Evolutionary conservation across 2,329 filamentous ascomycete genomes (phyloP).

Genomic region (Pseudogymnoascus sp.): DNA sequence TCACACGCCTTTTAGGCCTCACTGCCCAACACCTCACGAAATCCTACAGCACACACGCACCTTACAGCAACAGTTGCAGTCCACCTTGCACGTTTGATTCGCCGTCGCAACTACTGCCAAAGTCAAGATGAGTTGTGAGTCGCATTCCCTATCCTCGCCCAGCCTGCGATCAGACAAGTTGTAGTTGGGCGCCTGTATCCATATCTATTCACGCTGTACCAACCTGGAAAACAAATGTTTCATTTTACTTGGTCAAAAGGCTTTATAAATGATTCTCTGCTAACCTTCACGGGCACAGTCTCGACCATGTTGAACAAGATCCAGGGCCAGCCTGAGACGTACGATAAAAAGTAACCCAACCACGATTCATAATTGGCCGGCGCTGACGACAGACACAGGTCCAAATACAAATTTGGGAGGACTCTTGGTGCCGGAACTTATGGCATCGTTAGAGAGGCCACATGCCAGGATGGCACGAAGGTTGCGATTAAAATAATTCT

Average conservation of each 20-base stretch:
- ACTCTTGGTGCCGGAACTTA: conserved; percentile 96
- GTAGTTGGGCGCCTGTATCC: not conserved
- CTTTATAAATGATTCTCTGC: not conserved
- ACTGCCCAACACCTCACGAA: not conserved
- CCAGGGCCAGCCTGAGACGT: conserved; percentile 92
- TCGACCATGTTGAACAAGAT: conserved; percentile 89
- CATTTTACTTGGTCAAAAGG: not conserved
- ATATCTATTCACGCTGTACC: not conserved
- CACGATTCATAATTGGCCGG: not conserved
- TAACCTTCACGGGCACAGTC: conserved; percentile 43
- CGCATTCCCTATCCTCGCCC: not conserved
- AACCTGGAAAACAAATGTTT: conserved; percentile 1
- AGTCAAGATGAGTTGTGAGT: conserved; percentile 28
- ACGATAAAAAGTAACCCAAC: conserved; percentile 79
- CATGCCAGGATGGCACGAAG: conserved; percentile 74
- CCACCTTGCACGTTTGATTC: conserved; percentile 1
- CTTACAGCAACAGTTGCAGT: not conserved
- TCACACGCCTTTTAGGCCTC: conserved; percentile 3
- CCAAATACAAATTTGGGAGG: conserved; percentile 84
- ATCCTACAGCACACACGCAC: not conserved
- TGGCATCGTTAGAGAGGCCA: conserved; percentile 93
- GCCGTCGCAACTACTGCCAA: conserved; percentile 11
- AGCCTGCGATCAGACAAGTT: not conserved
- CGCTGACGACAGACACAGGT: conserved; percentile 39
- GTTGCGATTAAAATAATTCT: conserved; percentile 98